These are phyloP conservation scores for Rubia occidens DNA, from an alignment of 305 asterid species.

Conservation along the genomic window DNA sequence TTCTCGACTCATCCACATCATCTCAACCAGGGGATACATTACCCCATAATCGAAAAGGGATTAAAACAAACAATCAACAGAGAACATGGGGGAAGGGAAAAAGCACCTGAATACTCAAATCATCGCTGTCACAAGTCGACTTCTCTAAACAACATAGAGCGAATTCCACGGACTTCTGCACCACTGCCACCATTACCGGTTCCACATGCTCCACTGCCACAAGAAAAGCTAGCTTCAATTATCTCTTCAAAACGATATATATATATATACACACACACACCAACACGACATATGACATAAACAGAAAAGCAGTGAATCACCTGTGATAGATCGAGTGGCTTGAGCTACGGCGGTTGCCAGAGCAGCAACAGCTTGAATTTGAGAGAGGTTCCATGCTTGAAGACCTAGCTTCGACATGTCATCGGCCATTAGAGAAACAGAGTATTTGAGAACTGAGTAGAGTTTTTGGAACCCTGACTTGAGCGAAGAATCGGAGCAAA, in stretches of 20 bases:
- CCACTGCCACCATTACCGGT: constrained; percentile 66
- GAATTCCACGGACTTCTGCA: constrained; percentile 70
- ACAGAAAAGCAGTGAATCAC: constrained; percentile 34
- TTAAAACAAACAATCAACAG: neutral
- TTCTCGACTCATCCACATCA: neutral
- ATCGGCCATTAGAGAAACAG: constrained; percentile 41
- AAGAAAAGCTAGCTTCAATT: constrained; percentile 13
- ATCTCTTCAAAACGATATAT: constrained; percentile 3
- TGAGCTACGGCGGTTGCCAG: constrained; percentile 50
- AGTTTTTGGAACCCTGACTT: constrained; percentile 60
- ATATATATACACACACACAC: neutral
- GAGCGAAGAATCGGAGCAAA: constrained; percentile 67
- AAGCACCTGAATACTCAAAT: constrained; percentile 66
- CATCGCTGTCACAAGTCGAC: constrained; percentile 53
- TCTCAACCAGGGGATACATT: neutral
- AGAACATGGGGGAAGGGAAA: neutral
- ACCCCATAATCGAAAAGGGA: neutral
- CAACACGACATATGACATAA: neutral
- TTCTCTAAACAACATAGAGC: constrained; percentile 74
- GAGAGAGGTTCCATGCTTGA: constrained; percentile 70
- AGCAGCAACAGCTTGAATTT: constrained; percentile 68
- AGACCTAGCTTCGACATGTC: constrained; percentile 44
- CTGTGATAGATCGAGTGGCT: constrained; percentile 57
- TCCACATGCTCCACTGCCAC: constrained; percentile 65
- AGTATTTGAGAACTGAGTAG: constrained; percentile 52